Percentiles rank a stretch among this genome's conserved stretches.
phyloP scores from a whole-genome alignment of 176 grass and related monocot species.

The bread wheat (Triticum aestivum) region IWGSC_CS_RefSeq_v2.1 NC_057799.1:633777812-633778311 shows the following conservation, averaged over 20 bases:
- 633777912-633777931: constrained; percentile 17
- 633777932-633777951: neutral
- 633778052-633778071: neutral
- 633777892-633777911: constrained; percentile 11
- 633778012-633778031: neutral
- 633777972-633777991: neutral
- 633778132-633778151: neutral
- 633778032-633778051: neutral
- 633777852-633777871: too few species aligned
- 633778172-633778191: constrained; percentile 31
- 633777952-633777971: neutral
- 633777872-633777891: neutral
- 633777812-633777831: too few species aligned
- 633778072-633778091: too few species aligned
- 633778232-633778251: neutral
- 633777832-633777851: too few species aligned
- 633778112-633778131: too few species aligned
- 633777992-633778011: too few species aligned
- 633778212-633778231: constrained; percentile 9
- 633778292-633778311: neutral
- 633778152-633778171: neutral
- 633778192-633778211: neutral
- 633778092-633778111: too few species aligned
- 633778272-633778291: neutral
- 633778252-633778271: neutral